Conservation (phyloP, 73 alveolate genomes). For the Paramecium primaurelia region DNA sequence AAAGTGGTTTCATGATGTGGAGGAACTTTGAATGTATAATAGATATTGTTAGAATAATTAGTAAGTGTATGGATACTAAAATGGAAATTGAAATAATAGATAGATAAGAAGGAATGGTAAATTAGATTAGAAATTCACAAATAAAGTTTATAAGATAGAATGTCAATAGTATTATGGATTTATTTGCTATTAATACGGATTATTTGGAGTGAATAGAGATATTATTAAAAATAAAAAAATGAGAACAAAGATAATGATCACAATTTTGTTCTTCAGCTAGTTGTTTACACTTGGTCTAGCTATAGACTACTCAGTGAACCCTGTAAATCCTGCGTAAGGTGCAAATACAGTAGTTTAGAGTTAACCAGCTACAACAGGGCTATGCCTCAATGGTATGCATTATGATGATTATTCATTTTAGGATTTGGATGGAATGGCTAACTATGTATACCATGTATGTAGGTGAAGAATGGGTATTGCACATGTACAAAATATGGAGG, state of each 20-base stretch:
- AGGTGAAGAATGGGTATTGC: neutral
- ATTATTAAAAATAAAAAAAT: neutral
- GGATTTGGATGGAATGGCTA: neutral
- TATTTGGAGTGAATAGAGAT: neutral
- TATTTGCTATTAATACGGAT: neutral
- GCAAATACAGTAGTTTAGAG: neutral
- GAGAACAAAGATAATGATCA: neutral
- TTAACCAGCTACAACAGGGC: neutral
- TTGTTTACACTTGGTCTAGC: neutral
- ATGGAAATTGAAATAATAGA: neutral
- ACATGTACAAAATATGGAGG: neutral
- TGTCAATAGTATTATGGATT: neutral
- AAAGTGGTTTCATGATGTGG: too few species aligned
- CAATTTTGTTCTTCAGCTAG: neutral
- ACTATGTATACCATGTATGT: neutral
- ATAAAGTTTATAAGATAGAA: neutral
- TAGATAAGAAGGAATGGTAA: neutral
- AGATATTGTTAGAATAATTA: neutral
- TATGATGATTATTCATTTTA: neutral
- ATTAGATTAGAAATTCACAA: neutral
- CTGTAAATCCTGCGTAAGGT: neutral
- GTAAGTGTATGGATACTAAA: neutral
- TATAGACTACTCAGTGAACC: neutral
- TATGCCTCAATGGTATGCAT: conserved; percentile 23
- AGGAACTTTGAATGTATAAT: neutral